Evolutionary conservation across 2,329 filamentous ascomycete species (phyloP).

Genomic region (Talaromyces sp.): DNA sequence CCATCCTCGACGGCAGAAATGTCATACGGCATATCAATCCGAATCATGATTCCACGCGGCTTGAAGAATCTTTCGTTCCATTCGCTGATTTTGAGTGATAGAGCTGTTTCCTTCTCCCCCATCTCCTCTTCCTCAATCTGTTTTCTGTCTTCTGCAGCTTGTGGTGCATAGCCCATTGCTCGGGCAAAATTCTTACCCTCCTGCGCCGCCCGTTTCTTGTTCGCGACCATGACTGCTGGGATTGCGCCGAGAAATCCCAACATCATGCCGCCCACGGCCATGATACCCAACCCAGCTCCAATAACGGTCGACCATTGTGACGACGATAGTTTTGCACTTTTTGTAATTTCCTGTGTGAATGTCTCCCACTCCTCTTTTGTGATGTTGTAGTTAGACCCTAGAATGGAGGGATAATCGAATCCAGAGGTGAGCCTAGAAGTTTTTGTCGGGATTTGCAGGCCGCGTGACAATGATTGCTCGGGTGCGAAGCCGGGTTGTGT

Average conservation of each 20-base stretch:
- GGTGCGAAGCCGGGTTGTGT: conserved; percentile 22
- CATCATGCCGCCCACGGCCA: conserved; percentile 31
- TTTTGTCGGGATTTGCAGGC: conserved; percentile 31
- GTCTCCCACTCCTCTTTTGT: conserved; percentile 24
- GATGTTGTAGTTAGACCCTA: conserved; percentile 22
- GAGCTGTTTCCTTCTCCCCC: neutral
- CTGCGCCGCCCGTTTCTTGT: conserved; percentile 20
- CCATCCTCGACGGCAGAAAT: conserved; percentile 22
- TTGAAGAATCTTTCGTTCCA: conserved; percentile 32
- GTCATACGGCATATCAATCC: conserved; percentile 31
- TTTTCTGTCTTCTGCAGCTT: neutral
- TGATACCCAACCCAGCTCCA: conserved; percentile 28
- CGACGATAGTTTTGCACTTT: conserved; percentile 27
- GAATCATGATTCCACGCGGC: conserved; percentile 28
- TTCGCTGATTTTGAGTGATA: conserved; percentile 23
- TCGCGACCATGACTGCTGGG: conserved; percentile 26
- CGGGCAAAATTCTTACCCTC: conserved; percentile 28
- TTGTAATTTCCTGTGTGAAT: conserved; percentile 29
- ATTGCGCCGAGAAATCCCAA: conserved; percentile 29
- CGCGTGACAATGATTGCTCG: conserved; percentile 22
- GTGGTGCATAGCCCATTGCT: conserved; percentile 19
- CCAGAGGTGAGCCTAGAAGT: conserved; percentile 27
- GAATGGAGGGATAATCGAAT: conserved; percentile 29
- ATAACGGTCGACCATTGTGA: conserved; percentile 30
- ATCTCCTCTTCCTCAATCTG: neutral